Conservation (phyloP, 495 filamentous ascomycete species). For the Annulohypoxylon bovei region DNA sequence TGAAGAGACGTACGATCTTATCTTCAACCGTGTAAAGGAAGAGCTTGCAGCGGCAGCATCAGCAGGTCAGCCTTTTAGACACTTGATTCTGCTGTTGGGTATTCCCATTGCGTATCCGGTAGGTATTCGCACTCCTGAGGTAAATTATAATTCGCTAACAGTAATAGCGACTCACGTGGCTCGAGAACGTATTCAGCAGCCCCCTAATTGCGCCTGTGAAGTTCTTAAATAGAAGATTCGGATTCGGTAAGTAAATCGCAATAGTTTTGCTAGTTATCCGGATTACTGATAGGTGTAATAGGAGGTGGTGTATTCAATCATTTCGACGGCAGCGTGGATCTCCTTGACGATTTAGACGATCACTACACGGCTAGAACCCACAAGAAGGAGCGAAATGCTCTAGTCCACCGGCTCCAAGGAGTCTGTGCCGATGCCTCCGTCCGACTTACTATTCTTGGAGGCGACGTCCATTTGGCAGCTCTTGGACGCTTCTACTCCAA, state of each 20-base stretch:
- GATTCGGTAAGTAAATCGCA: conserved; percentile 59
- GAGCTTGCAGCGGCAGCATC: conserved; percentile 69
- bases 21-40: conserved; percentile 73
- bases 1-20: conserved; percentile 83
- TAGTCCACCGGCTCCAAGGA: conserved; percentile 78
- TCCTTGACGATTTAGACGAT: conserved; percentile 93
- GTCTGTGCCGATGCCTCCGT: conserved; percentile 75
- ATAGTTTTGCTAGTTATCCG: neutral
- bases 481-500: conserved; percentile 95
- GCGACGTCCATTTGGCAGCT: conserved; percentile 93
- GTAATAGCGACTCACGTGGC: conserved; percentile 80
- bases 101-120: conserved; percentile 94
- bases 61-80: conserved; percentile 70
- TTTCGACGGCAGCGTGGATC: conserved; percentile 90
- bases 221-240: conserved; percentile 90
- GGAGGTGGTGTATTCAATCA: conserved; percentile 89
- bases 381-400: conserved; percentile 81
- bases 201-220: conserved; percentile 87
- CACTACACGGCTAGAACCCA: conserved; percentile 94
- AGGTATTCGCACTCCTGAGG: conserved; percentile 12
- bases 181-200: conserved; percentile 86
- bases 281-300: conserved; percentile 15
- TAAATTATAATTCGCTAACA: conserved; percentile 9
- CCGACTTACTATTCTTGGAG: conserved; percentile 86
- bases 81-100: conserved; percentile 85